Base-by-base conservation (phyloP, 371 early-diverging fungal species). In the Mucor sp. region DNA sequence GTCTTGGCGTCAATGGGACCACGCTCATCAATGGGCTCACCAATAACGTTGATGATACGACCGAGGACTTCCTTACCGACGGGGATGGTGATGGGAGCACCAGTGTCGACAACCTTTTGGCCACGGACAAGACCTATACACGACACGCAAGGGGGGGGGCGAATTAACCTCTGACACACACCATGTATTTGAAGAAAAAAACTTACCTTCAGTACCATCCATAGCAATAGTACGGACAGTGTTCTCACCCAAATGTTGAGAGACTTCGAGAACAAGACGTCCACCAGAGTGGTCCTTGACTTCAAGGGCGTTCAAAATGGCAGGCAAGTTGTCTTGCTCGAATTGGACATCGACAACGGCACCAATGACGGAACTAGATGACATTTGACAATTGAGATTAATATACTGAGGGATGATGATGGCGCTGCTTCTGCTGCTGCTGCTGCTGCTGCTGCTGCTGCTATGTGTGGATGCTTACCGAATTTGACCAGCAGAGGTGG, bases 271-370 rank as follows among this genome's bases (percentile, higher is more conserved):
- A 69, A 97, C 98, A 65, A 98, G 89, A 72, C 97, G 94, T 65
- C 84, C 79, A 74, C 88, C 87, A 63, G 81, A 62, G 83, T 92
- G 88, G 84, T 85, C 87, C 82, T 94, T 84, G 62, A 97, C 95
- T 87, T 98, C 98, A 43, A 97, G 91, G 61, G 97, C 97, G 90
- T 98, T 98, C 76, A 97, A 89, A 81, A 97, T 97, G 65, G 95
- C 90, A 58, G 97, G 98, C 59, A 97, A 90, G 79, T 85, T 89
- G 55, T 94, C 94, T 78, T 93, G 87, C 71, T 94, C 95, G 83
- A 97, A 97, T 85, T 97, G 97, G 61, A 98, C 98, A 75, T 98
- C 97, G 73, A 98, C 98, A 78, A 98, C 97, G 87, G 98, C 97
- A 89, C 98, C 98, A 85, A 98, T 98, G 73, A 98, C 74, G 53